Evolutionary conservation across 495 filamentous ascomycete species (phyloP).

Genomic region (Podospora sp.): DNA sequence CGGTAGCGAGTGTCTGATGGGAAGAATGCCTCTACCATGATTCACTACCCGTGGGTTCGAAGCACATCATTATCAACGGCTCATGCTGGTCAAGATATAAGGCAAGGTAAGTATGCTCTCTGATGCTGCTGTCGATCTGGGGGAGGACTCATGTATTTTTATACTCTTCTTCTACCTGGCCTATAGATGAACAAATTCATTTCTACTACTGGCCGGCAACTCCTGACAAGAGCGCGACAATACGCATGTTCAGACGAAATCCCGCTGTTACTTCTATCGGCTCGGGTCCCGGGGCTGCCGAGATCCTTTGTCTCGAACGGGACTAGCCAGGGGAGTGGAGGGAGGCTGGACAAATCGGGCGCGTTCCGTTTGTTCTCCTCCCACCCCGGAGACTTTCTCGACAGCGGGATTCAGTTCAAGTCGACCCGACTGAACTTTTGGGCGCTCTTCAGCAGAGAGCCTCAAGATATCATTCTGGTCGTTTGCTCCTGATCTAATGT

Average conservation of each 20-base stretch:
- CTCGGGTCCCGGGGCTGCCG: background rate
- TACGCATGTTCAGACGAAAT: background rate
- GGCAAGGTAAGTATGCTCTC: too few relatives aligned
- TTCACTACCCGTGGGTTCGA: too few relatives aligned
- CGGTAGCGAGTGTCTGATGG: too few relatives aligned
- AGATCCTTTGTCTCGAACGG: constrained; percentile 20
- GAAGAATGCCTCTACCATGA: too few relatives aligned
- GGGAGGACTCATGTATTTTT: too few relatives aligned
- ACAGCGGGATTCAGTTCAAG: constrained; percentile 3
- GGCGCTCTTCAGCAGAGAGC: background rate
- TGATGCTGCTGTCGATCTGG: too few relatives aligned
- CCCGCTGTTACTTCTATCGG: background rate
- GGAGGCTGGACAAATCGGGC: constrained; percentile 20
- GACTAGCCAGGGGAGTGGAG: constrained; percentile 28
- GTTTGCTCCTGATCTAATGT: background rate
- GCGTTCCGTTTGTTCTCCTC: constrained; percentile 13
- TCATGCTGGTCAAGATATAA: too few relatives aligned
- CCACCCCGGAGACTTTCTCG: background rate
- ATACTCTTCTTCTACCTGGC: background rate
- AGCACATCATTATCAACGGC: too few relatives aligned
- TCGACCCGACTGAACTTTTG: background rate
- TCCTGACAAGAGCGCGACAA: background rate
- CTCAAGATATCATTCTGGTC: background rate
- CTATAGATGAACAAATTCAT: background rate
- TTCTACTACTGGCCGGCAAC: too few relatives aligned